Base-by-base conservation (phyloP, 345 rosid genomes). In the Odontarrhena argentea region DNA sequence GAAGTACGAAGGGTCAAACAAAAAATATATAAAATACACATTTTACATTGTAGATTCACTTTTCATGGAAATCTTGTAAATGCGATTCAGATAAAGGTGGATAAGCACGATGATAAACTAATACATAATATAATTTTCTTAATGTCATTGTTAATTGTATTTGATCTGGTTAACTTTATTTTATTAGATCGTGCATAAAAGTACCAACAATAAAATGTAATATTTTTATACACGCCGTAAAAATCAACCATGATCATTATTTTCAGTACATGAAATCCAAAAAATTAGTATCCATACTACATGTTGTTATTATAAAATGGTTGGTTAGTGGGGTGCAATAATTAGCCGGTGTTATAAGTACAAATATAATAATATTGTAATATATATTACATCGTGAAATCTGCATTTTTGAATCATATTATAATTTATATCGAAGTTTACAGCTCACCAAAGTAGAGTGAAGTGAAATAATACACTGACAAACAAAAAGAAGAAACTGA, bases 201-300 rank as follows among this genome's bases (percentile, higher is more conserved):
- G 65, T 45, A 34, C 60, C 47, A 9, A 22, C 24, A 58, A 41
- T 65, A 41, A 48, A 34, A 7, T 65, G 76, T 55, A 71, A 55
- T 71, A 63, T 18, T 65, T 72, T 56, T 64, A 65, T 64, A 72
- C 70, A 72, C 60, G 71, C 76, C 66, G 71, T 65, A 72, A 65
- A 56, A 72, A 35, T 48, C 60, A 57, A 58, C 2, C 58, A 71
- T 40, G 64, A 63, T 56, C 10, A 14, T 25, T 54, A 45, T 44
- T 62, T 42, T 42, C 6, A 9, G 43, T 49, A 53, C 67, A 62
- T 70, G 50, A 52, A 24, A 60, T 69, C 37, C 51, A 51, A 55
- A 2, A 55, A 63, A 55, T 38, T 28, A 55, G 56, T 55, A 28
- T 55, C 36, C 53, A 48, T 56, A 56, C 59, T 28, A 63, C 49